phyloP scores from a whole-genome alignment of 805 yeast species.

The Komagataella ulmi region DNA sequence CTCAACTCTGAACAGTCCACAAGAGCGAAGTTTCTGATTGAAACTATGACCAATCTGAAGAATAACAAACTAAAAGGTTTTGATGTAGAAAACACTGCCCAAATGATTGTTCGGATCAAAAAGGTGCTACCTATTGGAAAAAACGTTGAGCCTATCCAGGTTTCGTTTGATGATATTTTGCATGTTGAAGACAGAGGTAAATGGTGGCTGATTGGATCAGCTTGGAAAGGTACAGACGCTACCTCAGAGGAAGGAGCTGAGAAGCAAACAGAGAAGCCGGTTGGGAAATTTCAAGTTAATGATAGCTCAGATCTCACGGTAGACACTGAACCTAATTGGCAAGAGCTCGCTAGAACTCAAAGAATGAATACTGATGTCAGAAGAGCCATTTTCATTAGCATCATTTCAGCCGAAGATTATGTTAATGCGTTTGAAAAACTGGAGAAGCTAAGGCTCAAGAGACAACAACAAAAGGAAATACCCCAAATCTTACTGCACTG shows the following conservation, averaged over 20 bases:
- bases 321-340: slow-evolving; percentile 79
- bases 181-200: slow-evolving; percentile 74
- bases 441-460: slow-evolving; percentile 68
- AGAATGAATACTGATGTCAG: slow-evolving; percentile 94
- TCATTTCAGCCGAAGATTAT: slow-evolving; percentile 91
- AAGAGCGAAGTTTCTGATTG: slow-evolving; percentile 73
- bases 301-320: slow-evolving; percentile 32
- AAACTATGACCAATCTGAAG: slow-evolving; percentile 73
- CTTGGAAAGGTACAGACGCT: slow-evolving; percentile 68
- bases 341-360: slow-evolving; percentile 71
- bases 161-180: slow-evolving; percentile 68
- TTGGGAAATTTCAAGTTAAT: slow-evolving; percentile 12
- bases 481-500: slow-evolving; percentile 82
- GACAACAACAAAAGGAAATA: slow-evolving; percentile 73
- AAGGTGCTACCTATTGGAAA: slow-evolving; percentile 46
- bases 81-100: slow-evolving; percentile 37
- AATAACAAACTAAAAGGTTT: slow-evolving; percentile 60
- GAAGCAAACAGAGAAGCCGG: slow-evolving; percentile 1
- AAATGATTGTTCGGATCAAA: slow-evolving; percentile 43
- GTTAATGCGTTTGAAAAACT: slow-evolving; percentile 76
- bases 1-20: slow-evolving; percentile 22
- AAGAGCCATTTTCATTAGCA: slow-evolving; percentile 83
- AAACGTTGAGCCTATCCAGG: slow-evolving; percentile 68
- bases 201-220: slow-evolving; percentile 99
- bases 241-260: slow-evolving; percentile 2